phyloP scores from a whole-genome alignment of 495 filamentous ascomycete species.

The Penicillium fimorum region DNA sequence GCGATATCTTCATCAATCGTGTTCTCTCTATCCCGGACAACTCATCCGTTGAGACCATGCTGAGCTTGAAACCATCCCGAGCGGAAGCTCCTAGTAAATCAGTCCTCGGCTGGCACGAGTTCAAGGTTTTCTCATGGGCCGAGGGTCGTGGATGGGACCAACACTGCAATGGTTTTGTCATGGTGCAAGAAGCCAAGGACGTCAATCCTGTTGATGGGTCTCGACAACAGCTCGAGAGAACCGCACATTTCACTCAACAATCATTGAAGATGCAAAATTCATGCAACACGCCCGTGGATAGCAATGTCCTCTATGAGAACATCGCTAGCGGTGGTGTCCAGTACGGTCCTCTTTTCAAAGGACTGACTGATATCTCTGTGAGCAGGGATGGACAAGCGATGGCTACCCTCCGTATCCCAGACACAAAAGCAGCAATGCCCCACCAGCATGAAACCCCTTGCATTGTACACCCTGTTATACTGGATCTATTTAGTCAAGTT shows the following conservation, averaged over 20 bases:
- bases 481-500: constrained; percentile 46
- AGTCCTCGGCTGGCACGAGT: constrained; percentile 44
- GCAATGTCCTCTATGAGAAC: constrained; percentile 21
- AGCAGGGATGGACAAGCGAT: constrained; percentile 17
- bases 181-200: constrained; percentile 28
- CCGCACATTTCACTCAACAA: not conserved
- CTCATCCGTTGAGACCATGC: constrained; percentile 32
- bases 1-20: constrained; percentile 39
- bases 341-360: constrained; percentile 38
- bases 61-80: constrained; percentile 25
- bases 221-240: constrained; percentile 9
- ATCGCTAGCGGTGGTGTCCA: constrained; percentile 30
- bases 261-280: constrained; percentile 7
- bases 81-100: constrained; percentile 24
- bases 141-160: constrained; percentile 39
- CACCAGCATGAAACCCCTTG: constrained; percentile 41
- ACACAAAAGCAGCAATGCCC: constrained; percentile 51
- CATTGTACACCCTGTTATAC: constrained; percentile 44
- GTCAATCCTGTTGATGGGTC: constrained; percentile 28
- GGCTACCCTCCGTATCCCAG: constrained; percentile 38
- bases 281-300: constrained; percentile 17
- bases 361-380: constrained; percentile 29
- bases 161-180: constrained; percentile 41
- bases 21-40: constrained; percentile 40
- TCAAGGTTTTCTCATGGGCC: constrained; percentile 37